These are phyloP conservation scores for Retiboletus flavoniger DNA, from an alignment of 1,284 basidiomycete genomes.

Conservation along the genomic window DNA sequence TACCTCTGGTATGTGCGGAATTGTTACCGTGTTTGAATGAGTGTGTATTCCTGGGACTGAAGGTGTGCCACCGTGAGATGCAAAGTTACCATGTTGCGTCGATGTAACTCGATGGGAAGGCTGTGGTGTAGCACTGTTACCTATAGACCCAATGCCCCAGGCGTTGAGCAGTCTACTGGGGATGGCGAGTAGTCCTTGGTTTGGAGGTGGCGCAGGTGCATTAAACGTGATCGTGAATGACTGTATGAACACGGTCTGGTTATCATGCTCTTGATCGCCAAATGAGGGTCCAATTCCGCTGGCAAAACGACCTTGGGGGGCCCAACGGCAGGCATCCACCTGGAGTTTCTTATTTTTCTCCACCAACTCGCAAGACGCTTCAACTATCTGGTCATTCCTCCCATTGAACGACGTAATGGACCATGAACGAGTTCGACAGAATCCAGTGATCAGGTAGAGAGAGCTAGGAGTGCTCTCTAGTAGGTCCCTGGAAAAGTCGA, in stretches of 20 bases:
- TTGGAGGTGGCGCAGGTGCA: not conserved
- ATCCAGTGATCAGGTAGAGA: not conserved
- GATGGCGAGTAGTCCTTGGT: not conserved
- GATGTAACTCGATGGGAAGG: too few relatives aligned
- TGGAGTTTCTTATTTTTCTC: not conserved
- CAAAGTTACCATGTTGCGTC: too few relatives aligned
- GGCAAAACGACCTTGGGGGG: not conserved
- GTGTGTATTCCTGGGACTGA: too few relatives aligned
- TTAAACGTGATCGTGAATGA: not conserved
- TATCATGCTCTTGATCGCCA: not conserved
- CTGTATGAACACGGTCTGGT: not conserved
- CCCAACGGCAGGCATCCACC: not conserved
- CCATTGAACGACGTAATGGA: not conserved
- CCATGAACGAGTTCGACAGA: not conserved
- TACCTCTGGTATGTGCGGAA: not conserved
- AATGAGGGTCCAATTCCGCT: not conserved
- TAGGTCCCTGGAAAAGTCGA: not conserved
- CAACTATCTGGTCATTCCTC: not conserved
- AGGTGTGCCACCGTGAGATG: too few relatives aligned
- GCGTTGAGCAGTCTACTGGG: too few relatives aligned
- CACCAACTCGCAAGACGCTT: not conserved
- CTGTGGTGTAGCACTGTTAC: too few relatives aligned
- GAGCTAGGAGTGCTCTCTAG: not conserved
- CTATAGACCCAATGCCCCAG: too few relatives aligned
- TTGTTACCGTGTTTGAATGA: too few relatives aligned